Evolutionary conservation across 148 eudicot species (phyloP), one percentile per base, ranked within the genome.

Genomic region (Arctostaphylos glauca): DNA sequence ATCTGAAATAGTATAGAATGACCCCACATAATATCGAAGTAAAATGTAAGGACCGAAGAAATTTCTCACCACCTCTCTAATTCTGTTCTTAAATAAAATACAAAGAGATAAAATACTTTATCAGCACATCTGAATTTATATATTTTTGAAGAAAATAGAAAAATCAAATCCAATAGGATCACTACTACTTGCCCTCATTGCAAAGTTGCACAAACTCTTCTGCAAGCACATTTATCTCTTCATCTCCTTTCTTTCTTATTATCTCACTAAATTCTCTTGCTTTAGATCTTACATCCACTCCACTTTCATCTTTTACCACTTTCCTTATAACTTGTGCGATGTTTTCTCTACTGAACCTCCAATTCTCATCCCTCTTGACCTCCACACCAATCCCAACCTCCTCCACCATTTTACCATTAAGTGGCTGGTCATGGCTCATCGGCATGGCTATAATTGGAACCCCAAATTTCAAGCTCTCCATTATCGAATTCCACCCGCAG

Each of bases 401-500:
- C 67, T 46, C 86, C 71, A 81, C 82, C 41, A 87, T 8, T 38
- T 53, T 68, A 9, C 77, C 78, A 80, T 83, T 87, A 38, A 87
- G 0, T 3, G 87, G 87, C 77, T 87, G 89, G 14, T 87, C 87
- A 56, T 76, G 46, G 21, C 84, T 77, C 70, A 85, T 85, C 0
- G 89, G 87, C 77, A 80, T 5, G 5, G 80, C 84, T 13, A 87
- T 21, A 4, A 87, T 81, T 15, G 89, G 89, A 59, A 87, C 81
- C 0, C 84, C 89, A 68, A 58, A 76, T 0, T 52, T 19, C 2
- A 83, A 23, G 19, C 86, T 76, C 56, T 87, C 89, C 64, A 83
- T 41, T 5, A 87, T 59, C 0, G 89, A 87, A 73, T 74, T 81
- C 86, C 87, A 87, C 1, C 89, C 89, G 18, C 89, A 87, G 10